A percentile compares a stretch with the other conserved stretches of the same genome.
Evolutionary conservation across 2,329 filamentous ascomycete species (phyloP).

Genomic region (Coniochaeta sp.): DNA sequence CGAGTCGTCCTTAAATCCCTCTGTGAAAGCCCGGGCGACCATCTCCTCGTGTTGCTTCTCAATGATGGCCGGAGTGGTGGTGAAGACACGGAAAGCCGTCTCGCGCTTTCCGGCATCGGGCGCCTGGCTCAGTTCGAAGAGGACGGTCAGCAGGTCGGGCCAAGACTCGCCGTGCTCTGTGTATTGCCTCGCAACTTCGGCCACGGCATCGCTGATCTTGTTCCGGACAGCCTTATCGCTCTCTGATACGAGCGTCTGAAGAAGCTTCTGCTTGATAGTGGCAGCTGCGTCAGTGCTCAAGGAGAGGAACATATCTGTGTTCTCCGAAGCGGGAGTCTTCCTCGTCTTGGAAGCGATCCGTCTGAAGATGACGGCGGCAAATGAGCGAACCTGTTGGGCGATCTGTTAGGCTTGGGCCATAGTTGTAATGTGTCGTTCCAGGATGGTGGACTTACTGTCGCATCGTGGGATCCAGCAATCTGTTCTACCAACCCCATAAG

Average conservation of each 20-base stretch:
- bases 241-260: constrained; percentile 71
- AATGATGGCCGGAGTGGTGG: constrained; percentile 90
- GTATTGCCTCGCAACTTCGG: constrained; percentile 91
- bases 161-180: constrained; percentile 85
- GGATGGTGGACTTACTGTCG: constrained; percentile 56
- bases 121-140: constrained; percentile 89
- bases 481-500: constrained; percentile 94
- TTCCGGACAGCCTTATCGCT: constrained; percentile 70
- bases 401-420: not conserved
- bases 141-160: constrained; percentile 77
- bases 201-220: constrained; percentile 96
- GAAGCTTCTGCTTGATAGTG: constrained; percentile 75
- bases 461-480: constrained; percentile 69
- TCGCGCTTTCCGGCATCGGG: constrained; percentile 78
- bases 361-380: constrained; percentile 88
- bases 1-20: constrained; percentile 85
- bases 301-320: constrained; percentile 78
- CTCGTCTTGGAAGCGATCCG: constrained; percentile 84
- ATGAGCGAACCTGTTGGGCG: constrained; percentile 68
- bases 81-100: constrained; percentile 90
- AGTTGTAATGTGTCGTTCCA: no score
- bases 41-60: constrained; percentile 90
- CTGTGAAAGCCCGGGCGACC: constrained; percentile 82
- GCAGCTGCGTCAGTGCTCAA: constrained; percentile 66
- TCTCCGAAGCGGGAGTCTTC: constrained; percentile 66